Conservation (phyloP, 371 early-diverging fungal genomes). For the Conidiobolus incongruus region DNA sequence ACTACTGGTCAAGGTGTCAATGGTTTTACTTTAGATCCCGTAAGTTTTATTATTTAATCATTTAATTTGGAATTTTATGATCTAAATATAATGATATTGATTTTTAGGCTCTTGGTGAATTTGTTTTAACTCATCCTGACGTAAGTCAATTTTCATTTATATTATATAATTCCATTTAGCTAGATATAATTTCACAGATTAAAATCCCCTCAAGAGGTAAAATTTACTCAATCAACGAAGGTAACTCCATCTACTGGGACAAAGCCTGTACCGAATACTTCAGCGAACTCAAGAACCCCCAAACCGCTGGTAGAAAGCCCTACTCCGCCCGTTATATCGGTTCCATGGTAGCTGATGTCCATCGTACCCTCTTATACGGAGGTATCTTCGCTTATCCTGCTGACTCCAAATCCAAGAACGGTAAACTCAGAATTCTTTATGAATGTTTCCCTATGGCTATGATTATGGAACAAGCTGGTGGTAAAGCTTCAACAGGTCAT, state of each 20-base stretch:
- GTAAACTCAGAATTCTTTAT: constrained; percentile 88
- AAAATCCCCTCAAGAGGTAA: constrained; percentile 62
- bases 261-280: constrained; percentile 74
- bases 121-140: constrained; percentile 71
- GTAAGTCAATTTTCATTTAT: constrained; percentile 6
- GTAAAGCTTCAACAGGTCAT: constrained; percentile 70
- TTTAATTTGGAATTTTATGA: neutral
- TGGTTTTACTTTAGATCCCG: constrained; percentile 91
- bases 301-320: constrained; percentile 49
- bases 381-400: constrained; percentile 73
- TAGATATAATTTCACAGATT: constrained; percentile 18
- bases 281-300: constrained; percentile 53
- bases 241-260: constrained; percentile 85
- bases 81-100: neutral
- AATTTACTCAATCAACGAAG: constrained; percentile 97
- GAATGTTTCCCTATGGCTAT: constrained; percentile 97
- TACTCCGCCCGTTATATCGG: constrained; percentile 95
- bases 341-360: constrained; percentile 97
- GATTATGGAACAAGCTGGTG: constrained; percentile 88
- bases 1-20: constrained; percentile 77
- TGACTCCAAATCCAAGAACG: constrained; percentile 68
- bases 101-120: constrained; percentile 67
- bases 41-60: constrained; percentile 4
- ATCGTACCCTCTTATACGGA: constrained; percentile 89
- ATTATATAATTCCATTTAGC: neutral